Base-by-base conservation (phyloP, 2,329 filamentous ascomycete genomes). In the Proliferodiscus dingleyae region DNA sequence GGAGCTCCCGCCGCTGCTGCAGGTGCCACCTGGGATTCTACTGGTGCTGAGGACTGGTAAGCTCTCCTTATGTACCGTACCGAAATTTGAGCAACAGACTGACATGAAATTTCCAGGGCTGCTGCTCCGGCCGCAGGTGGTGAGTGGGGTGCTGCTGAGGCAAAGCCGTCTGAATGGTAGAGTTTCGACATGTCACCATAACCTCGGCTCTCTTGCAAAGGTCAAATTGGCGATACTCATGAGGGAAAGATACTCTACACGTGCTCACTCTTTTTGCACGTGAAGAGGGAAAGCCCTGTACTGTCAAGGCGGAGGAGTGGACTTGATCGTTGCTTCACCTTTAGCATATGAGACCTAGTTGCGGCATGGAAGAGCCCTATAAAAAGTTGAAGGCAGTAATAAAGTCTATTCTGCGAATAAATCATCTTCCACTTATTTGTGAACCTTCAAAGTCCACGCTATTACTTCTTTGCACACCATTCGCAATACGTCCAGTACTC, bases 231-330 rank as follows among this genome's bases (percentile, higher is more conserved):
- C 71, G 75, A 84, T 82, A 85, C 89, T 96, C 77, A 96, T 86
- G 90, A 96, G 89, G 91, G 91, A 97, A 97, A 97, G 91, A 97
- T 89, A 95, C 85, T 89, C 78, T 67, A 66, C 66, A 67, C 71
- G 68, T 66, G 66, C 69, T 60, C 62, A 60, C 56, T 66, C 57
- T 64, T 58, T 62, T 58, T 62, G 50, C 51, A 58, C 58, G 52
- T 67, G 66, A 68, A 71, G 84, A 89, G 90, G 89, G 91, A 97
- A 96, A 89, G 91, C 91, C 91, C 89, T 96, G 90, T 93, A 81
- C 77, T 81, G 75, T 79, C 77, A 80, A 79, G 77, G 79, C 83
- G 86, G 43, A 48, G 46, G 83, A 52, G 74, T 85, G 80, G 80
- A 88, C 88, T 91, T 94, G 68, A 91, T 74, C 83, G 88, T 89